These are phyloP conservation scores for Cordia subcordata DNA, from an alignment of 257 asterid genomes.

Conservation along the genomic window DNA sequence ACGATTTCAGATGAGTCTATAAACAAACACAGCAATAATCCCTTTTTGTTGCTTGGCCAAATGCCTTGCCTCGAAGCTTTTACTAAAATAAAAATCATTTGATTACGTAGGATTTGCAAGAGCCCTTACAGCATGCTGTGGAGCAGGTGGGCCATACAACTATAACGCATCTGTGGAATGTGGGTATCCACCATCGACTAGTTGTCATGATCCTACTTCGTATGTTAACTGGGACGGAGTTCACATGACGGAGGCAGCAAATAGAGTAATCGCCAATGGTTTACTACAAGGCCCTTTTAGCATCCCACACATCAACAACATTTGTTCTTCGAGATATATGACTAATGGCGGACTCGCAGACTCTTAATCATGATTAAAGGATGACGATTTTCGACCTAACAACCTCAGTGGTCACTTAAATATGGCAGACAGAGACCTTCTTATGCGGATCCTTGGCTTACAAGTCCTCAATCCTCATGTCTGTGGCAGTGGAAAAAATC, in stretches of 20 bases:
- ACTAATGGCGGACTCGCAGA: not conserved
- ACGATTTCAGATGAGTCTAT: too few relatives aligned
- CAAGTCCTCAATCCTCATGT: too few relatives aligned
- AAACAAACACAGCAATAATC: too few relatives aligned
- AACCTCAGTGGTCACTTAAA: too few relatives aligned
- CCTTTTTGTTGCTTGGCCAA: too few relatives aligned
- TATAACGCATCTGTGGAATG: conserved; percentile 4
- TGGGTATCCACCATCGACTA: conserved; percentile 12
- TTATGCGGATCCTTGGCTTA: too few relatives aligned
- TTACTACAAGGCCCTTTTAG: conserved; percentile 27
- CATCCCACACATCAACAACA: conserved; percentile 8
- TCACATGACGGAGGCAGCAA: conserved; percentile 43
- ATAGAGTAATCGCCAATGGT: conserved; percentile 19
- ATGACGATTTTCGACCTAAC: too few relatives aligned
- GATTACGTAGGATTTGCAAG: conserved; percentile 20
- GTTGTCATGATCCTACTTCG: conserved; percentile 29
- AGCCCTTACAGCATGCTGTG: conserved; percentile 33
- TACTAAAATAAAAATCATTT: too few relatives aligned
- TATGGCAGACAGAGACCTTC: too few relatives aligned
- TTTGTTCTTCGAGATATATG: not conserved
- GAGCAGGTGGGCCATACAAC: conserved; percentile 40
- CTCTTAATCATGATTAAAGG: too few relatives aligned
- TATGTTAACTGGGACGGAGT: conserved; percentile 43
- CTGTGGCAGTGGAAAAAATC: too few relatives aligned
- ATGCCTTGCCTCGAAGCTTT: too few relatives aligned